phyloP scores from a whole-genome alignment of 768 basidiomycete genomes.

The Tulasnella sp. region DNA sequence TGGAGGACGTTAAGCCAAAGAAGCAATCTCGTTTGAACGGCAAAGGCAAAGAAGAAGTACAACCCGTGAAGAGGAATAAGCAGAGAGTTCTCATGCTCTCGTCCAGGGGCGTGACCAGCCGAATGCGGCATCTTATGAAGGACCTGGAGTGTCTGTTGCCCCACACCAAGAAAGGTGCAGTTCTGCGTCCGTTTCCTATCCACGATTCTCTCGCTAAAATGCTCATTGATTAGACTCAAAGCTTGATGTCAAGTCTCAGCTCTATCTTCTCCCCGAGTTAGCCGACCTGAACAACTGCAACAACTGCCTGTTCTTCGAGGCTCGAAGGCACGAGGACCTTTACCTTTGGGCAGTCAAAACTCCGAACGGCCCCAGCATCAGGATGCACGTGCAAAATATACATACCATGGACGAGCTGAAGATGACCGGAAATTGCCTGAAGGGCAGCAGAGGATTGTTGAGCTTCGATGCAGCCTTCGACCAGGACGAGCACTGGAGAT shows the following conservation, averaged over 20 bases:
- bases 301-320: slow-evolving; percentile 96
- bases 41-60: slow-evolving; percentile 17
- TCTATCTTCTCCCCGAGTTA: slow-evolving; percentile 90
- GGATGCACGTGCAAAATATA: slow-evolving; percentile 96
- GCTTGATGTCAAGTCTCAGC: slow-evolving; percentile 93
- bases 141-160: slow-evolving; percentile 89
- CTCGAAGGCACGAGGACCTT: slow-evolving; percentile 90
- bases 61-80: slow-evolving; percentile 78
- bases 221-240: slow-evolving; percentile 72
- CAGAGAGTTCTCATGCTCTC: slow-evolving; percentile 92
- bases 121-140: slow-evolving; percentile 97
- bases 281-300: slow-evolving; percentile 98
- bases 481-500: slow-evolving; percentile 78
- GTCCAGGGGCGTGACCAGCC: slow-evolving; percentile 91
- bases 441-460: slow-evolving; percentile 88
- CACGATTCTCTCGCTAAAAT: not conserved
- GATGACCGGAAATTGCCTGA: slow-evolving; percentile 98
- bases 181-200: slow-evolving; percentile 13
- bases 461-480: slow-evolving; percentile 93
- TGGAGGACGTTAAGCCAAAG: slow-evolving; percentile 32
- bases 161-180: slow-evolving; percentile 92
- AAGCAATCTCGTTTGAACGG: not conserved
- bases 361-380: slow-evolving; percentile 96
- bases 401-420: slow-evolving; percentile 99
- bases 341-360: slow-evolving; percentile 97